A percentile compares a stretch with the other conserved stretches of the same genome.
These are phyloP conservation scores for Anacardium occidentale DNA, from an alignment of 345 rosid genomes.

Conservation along the genomic window DNA sequence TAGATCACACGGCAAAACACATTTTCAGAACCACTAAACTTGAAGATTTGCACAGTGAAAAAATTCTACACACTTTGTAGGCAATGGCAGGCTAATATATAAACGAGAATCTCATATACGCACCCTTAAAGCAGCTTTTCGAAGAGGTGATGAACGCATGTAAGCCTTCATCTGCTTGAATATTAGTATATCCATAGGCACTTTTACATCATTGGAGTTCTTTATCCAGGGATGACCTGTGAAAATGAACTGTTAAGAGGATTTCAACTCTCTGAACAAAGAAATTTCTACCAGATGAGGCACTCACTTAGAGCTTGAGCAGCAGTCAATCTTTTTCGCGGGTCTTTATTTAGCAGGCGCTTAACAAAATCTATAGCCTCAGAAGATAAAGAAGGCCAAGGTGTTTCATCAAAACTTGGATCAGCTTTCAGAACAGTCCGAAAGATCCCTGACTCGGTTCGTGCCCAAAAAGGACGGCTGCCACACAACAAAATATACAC, in stretches of 20 bases:
- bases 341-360: slow-evolving; percentile 82
- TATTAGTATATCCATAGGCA: slow-evolving; percentile 70
- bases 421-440: slow-evolving; percentile 92
- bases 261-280: slow-evolving; percentile 17
- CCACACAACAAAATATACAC: slow-evolving; percentile 91
- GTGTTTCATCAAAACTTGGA: slow-evolving; percentile 84
- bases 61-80: not conserved
- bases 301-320: slow-evolving; percentile 91
- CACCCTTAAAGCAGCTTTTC: slow-evolving; percentile 95
- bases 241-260: slow-evolving; percentile 18
- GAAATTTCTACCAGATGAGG: slow-evolving; percentile 10
- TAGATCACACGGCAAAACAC: not conserved
- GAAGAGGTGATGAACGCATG: slow-evolving; percentile 83
- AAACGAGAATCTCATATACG: slow-evolving; percentile 18
- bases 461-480: slow-evolving; percentile 98
- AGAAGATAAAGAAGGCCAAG: slow-evolving; percentile 86
- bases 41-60: slow-evolving; percentile 7
- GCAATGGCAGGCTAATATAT: not conserved
- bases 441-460: slow-evolving; percentile 92
- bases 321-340: slow-evolving; percentile 93
- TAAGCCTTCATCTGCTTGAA: slow-evolving; percentile 83
- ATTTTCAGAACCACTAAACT: slow-evolving; percentile 1
- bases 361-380: slow-evolving; percentile 93
- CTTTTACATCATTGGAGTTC: slow-evolving; percentile 47
- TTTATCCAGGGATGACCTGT: slow-evolving; percentile 96